Evolutionary conservation across 441 rosid species (phyloP).

Genomic region (Raphanus hybrid): DNA sequence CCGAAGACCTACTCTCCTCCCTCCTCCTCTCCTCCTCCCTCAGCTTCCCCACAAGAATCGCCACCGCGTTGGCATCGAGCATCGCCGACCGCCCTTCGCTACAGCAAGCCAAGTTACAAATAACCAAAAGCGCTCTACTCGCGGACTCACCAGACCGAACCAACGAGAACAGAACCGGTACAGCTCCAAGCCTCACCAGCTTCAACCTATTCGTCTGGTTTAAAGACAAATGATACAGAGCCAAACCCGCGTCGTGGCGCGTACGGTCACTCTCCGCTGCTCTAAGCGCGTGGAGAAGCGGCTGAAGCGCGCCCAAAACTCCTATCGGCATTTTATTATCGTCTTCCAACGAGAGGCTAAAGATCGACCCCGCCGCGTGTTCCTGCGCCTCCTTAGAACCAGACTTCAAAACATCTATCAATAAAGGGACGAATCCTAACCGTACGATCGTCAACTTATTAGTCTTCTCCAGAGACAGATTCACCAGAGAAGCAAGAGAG

Average conservation of each 20-base stretch:
- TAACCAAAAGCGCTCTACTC: constrained; percentile 49
- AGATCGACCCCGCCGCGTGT: constrained; percentile 63
- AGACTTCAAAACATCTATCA: constrained; percentile 55
- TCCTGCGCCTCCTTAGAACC: constrained; percentile 64
- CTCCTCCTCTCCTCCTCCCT: constrained; percentile 43
- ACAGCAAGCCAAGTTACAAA: constrained; percentile 58
- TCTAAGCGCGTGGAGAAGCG: constrained; percentile 59
- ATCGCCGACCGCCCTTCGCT: constrained; percentile 57
- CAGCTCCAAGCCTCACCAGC: constrained; percentile 55
- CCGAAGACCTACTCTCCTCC: constrained; percentile 23
- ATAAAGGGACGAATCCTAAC: constrained; percentile 59
- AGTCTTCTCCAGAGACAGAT: constrained; percentile 57
- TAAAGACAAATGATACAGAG: constrained; percentile 60
- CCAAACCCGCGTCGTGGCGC: constrained; percentile 57
- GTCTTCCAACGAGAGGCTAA: constrained; percentile 64
- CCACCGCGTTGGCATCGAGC: constrained; percentile 66
- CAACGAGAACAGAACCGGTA: constrained; percentile 48
- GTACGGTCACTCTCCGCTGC: constrained; percentile 50
- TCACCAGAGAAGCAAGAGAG: constrained; percentile 66
- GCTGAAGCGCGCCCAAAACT: constrained; percentile 66
- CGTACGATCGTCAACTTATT: constrained; percentile 65
- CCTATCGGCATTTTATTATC: constrained; percentile 71
- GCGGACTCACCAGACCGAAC: constrained; percentile 48
- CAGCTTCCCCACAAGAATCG: constrained; percentile 52
- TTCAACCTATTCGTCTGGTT: constrained; percentile 59